Evolutionary conservation across 2,329 filamentous ascomycete genomes (phyloP).

Genomic region (Xylaria sp.): DNA sequence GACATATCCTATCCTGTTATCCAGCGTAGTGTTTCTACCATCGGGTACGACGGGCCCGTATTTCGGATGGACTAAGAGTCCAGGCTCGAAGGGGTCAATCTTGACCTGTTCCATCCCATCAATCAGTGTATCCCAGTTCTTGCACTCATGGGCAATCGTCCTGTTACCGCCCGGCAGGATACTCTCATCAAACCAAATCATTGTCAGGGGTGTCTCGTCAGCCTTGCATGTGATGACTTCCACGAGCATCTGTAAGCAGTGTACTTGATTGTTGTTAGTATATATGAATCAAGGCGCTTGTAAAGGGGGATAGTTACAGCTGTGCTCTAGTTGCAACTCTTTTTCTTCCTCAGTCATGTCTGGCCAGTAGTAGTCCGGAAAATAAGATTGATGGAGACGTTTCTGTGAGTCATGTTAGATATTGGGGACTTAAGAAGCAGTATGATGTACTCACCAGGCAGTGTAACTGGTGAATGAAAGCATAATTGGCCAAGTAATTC

Average conservation of each 20-base stretch:
- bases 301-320: conserved; percentile 30
- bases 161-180: conserved; percentile 43
- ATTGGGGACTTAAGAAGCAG: no score
- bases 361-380: conserved; percentile 41
- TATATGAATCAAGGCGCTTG: background rate
- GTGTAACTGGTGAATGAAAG: conserved; percentile 42
- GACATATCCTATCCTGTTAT: conserved; percentile 41
- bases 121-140: conserved; percentile 40
- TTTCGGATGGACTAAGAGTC: conserved; percentile 42
- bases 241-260: conserved; percentile 43
- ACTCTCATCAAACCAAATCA: conserved; percentile 44
- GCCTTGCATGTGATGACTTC: conserved; percentile 44
- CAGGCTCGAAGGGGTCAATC: conserved; percentile 41
- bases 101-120: conserved; percentile 42
- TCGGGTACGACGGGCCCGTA: conserved; percentile 41
- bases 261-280: conserved; percentile 32
- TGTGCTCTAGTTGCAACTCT: conserved; percentile 42
- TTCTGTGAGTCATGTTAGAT: conserved; percentile 28
- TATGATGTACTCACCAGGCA: conserved; percentile 35
- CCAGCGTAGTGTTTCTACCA: conserved; percentile 37
- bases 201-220: conserved; percentile 43
- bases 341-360: conserved; percentile 43
- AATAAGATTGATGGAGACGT: conserved; percentile 44
- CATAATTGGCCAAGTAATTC: conserved; percentile 44
- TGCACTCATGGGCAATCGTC: conserved; percentile 42